These are phyloP conservation scores for Nematodospora valgi DNA, from an alignment of 805 yeast genomes.

Conservation along the genomic window DNA sequence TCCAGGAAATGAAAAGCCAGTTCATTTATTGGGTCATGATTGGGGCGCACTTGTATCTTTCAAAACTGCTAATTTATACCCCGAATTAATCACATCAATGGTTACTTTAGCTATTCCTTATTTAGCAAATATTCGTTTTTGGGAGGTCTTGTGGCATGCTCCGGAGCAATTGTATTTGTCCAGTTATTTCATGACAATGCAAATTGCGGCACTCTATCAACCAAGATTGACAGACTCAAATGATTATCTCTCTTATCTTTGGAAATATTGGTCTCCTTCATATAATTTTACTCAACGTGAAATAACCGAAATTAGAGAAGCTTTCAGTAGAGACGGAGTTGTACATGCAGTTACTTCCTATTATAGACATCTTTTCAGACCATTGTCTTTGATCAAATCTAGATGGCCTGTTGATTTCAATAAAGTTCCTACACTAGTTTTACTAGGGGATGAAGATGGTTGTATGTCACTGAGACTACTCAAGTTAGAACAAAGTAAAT, in stretches of 20 bases:
- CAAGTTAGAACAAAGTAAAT: constrained; percentile 20
- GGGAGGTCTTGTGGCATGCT: constrained; percentile 26
- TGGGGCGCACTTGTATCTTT: constrained; percentile 42
- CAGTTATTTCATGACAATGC: constrained; percentile 39
- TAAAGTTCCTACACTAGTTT: constrained; percentile 33
- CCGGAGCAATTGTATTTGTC: constrained; percentile 35
- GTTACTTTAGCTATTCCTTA: constrained; percentile 41
- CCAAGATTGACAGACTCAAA: constrained; percentile 12
- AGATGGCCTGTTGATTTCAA: constrained; percentile 29
- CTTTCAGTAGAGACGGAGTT: constrained; percentile 22
- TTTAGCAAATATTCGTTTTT: constrained; percentile 21
- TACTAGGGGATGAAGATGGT: constrained; percentile 38
- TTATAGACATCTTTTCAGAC: constrained; percentile 28
- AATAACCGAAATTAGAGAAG: constrained; percentile 25
- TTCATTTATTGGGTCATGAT: constrained; percentile 41
- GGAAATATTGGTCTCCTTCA: constrained; percentile 39
- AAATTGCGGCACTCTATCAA: constrained; percentile 21
- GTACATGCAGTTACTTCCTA: constrained; percentile 36
- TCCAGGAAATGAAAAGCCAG: constrained; percentile 20
- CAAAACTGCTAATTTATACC: constrained; percentile 32
- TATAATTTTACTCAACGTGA: constrained; percentile 27
- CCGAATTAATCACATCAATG: constrained; percentile 29
- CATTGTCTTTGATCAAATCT: constrained; percentile 15
- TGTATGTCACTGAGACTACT: constrained; percentile 31
- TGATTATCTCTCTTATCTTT: constrained; percentile 28